Conservation (phyloP, 208 protist species). For the Lotmaria passim region DNA sequence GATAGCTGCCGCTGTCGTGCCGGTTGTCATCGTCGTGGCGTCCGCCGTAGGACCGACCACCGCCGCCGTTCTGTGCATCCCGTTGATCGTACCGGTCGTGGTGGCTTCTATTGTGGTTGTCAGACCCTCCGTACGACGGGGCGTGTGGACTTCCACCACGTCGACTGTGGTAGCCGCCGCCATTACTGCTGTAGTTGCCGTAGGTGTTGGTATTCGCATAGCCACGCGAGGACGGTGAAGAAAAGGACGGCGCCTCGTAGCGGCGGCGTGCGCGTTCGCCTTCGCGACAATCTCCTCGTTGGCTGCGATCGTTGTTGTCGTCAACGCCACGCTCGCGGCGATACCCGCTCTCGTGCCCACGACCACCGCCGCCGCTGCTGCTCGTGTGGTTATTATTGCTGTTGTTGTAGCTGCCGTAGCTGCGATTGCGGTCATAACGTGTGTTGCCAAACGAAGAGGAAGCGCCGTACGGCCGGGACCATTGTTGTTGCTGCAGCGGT, state of each 20-base stretch:
- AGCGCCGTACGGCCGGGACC: slow-evolving; percentile 8
- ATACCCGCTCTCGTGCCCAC: slow-evolving; percentile 16
- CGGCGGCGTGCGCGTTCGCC: slow-evolving; percentile 15
- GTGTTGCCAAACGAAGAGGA: neutral
- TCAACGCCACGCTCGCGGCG: slow-evolving; percentile 33
- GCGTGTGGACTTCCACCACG: neutral
- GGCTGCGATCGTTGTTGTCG: slow-evolving; percentile 7
- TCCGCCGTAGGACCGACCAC: neutral
- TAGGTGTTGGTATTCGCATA: neutral
- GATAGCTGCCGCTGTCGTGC: slow-evolving; percentile 5
- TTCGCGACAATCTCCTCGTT: neutral
- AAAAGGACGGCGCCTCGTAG: slow-evolving; percentile 22
- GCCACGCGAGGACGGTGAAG: slow-evolving; percentile 6
- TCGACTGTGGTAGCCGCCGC: no score
- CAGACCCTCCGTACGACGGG: no score
- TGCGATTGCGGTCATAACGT: neutral
- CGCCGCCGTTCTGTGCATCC: no score
- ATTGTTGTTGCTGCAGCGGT: slow-evolving; percentile 4
- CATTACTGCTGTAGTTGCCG: neutral
- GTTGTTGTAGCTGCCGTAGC: slow-evolving; percentile 9
- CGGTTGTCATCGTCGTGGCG: slow-evolving; percentile 3
- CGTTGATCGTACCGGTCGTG: neutral
- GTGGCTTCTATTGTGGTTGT: neutral
- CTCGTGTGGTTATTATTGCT: slow-evolving; percentile 27
- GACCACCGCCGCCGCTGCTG: slow-evolving; percentile 8